Evolutionary conservation across 306 rosid genomes (phyloP).

Genomic region (Vigna angularis): DNA sequence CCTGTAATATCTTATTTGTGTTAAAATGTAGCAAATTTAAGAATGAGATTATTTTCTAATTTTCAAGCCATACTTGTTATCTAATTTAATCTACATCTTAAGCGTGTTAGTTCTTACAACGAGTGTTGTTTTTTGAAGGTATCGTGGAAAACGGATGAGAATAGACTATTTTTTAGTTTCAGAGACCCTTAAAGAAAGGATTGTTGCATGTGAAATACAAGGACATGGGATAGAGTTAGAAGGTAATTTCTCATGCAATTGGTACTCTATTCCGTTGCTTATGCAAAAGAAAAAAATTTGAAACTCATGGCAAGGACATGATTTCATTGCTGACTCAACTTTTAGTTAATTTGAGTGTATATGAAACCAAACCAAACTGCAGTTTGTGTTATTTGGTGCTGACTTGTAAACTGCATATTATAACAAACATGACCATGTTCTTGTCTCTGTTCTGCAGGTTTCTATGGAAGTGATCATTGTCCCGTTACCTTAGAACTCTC

Average conservation of each 20-base stretch:
- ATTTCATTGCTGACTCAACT: conserved; percentile 22
- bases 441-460: conserved; percentile 62
- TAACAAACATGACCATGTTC: conserved; percentile 36
- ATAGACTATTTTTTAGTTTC: conserved; percentile 86
- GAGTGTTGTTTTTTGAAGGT: conserved; percentile 61
- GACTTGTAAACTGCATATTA: background rate
- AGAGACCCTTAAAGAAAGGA: conserved; percentile 71
- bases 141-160: conserved; percentile 98
- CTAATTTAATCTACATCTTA: conserved; percentile 32
- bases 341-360: background rate
- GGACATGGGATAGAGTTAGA: conserved; percentile 89
- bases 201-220: conserved; percentile 82
- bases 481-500: conserved; percentile 87
- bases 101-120: conserved; percentile 37
- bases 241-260: conserved; percentile 55
- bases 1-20: background rate
- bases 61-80: conserved; percentile 31
- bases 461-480: conserved; percentile 96
- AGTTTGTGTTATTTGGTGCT: conserved; percentile 37
- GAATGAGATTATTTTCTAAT: background rate
- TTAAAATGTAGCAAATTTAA: conserved; percentile 12
- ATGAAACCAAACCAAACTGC: background rate
- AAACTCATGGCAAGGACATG: conserved; percentile 23
- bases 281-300: conserved; percentile 16
- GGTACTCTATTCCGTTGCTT: conserved; percentile 12